Conservation (phyloP, 768 basidiomycete species). For the Crepidotus variabilis region DNA sequence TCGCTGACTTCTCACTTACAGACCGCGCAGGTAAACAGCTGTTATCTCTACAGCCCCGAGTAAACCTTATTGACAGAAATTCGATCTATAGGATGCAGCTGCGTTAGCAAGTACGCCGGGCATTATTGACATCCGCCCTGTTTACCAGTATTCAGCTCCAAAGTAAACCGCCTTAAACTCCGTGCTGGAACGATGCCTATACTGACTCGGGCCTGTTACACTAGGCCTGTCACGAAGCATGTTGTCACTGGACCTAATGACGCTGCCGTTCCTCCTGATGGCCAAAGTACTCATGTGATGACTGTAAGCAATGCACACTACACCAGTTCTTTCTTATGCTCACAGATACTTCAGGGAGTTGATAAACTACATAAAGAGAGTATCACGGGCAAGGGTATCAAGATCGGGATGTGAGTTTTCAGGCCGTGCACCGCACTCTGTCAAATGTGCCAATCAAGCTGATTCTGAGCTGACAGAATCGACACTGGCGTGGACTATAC, state of each 20-base stretch:
- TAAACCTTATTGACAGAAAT: not conserved
- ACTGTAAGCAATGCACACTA: constrained; percentile 37
- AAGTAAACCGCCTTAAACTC: constrained; percentile 25
- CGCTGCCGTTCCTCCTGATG: constrained; percentile 39
- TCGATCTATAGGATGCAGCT: constrained; percentile 38
- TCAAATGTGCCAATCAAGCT: not conserved
- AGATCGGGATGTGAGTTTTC: constrained; percentile 57
- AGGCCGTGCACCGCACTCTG: not conserved
- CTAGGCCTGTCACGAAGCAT: constrained; percentile 41
- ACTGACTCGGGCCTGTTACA: not conserved
- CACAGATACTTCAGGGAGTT: constrained; percentile 39
- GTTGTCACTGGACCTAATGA: constrained; percentile 38
- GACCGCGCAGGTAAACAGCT: constrained; percentile 18
- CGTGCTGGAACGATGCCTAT: not conserved
- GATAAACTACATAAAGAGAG: constrained; percentile 63
- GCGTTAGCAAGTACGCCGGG: constrained; percentile 42
- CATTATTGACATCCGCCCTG: constrained; percentile 57
- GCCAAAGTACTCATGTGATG: constrained; percentile 48
- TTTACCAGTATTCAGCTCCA: constrained; percentile 38
- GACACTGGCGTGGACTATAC: constrained; percentile 58
- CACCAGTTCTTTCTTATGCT: not conserved
- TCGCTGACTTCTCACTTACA: constrained; percentile 10
- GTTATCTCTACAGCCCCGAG: not conserved
- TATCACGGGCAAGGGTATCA: constrained; percentile 58
- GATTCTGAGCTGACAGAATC: constrained; percentile 30